A percentile compares a stretch with the other conserved stretches of the same genome.
These are phyloP conservation scores for Wickerhamiella lipophila DNA, from an alignment of 805 yeast species.

Conservation along the genomic window DNA sequence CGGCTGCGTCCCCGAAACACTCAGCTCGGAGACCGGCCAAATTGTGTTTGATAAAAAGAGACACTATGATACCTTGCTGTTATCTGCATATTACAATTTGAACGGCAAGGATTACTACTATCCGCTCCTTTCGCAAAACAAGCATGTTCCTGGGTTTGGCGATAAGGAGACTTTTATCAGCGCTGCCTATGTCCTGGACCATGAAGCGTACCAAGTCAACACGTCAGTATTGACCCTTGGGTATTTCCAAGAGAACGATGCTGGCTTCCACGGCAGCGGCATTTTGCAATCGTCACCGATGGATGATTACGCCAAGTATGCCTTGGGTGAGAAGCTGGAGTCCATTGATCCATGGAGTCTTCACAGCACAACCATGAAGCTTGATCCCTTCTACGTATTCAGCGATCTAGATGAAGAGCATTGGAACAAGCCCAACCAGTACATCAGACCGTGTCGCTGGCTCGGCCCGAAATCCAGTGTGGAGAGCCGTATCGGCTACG, in stretches of 20 bases:
- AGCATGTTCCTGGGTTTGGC: slow-evolving; percentile 61
- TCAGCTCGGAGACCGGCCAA: slow-evolving; percentile 61
- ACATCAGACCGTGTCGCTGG: slow-evolving; percentile 13
- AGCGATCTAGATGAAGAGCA: slow-evolving; percentile 2
- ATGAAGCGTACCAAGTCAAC: slow-evolving; percentile 44
- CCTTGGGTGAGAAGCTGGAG: background rate
- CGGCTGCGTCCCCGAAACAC: slow-evolving; percentile 53
- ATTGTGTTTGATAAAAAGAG: slow-evolving; percentile 43
- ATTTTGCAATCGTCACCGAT: slow-evolving; percentile 67
- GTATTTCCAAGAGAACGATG: slow-evolving; percentile 2
- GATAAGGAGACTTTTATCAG: slow-evolving; percentile 70
- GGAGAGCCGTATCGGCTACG: slow-evolving; percentile 12
- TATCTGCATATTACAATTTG: slow-evolving; percentile 53
- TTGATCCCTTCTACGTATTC: slow-evolving; percentile 18
- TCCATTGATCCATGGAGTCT: slow-evolving; percentile 13
- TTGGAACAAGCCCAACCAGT: slow-evolving; percentile 12
- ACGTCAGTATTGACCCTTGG: slow-evolving; percentile 32
- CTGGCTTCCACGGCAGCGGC: slow-evolving; percentile 17
- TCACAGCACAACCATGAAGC: slow-evolving; percentile 21
- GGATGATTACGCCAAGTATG: slow-evolving; percentile 36
- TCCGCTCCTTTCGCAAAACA: slow-evolving; percentile 42
- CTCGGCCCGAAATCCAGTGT: slow-evolving; percentile 16
- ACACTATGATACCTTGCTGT: slow-evolving; percentile 45
- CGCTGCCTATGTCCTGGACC: slow-evolving; percentile 49
- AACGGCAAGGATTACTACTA: slow-evolving; percentile 51